Percentiles rank a stretch among this genome's conserved stretches.
These are phyloP conservation scores for Viola pubescens DNA, from an alignment of 441 rosid genomes.

Conservation along the genomic window DNA sequence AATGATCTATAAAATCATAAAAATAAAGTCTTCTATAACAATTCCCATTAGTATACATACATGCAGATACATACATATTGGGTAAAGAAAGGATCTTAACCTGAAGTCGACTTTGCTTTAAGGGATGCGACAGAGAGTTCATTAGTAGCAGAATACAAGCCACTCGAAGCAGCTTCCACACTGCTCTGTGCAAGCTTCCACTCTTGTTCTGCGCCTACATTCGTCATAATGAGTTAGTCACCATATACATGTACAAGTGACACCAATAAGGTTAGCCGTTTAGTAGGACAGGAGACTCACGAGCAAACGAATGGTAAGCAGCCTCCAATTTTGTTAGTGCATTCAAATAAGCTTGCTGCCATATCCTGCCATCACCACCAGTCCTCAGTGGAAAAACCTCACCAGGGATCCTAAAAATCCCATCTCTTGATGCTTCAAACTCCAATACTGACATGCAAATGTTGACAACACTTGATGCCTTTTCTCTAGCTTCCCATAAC, in stretches of 20 bases:
- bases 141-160: constrained; percentile 67
- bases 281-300: constrained; percentile 39
- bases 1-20: too few relatives aligned
- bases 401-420: constrained; percentile 57
- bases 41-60: too few relatives aligned
- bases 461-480: constrained; percentile 66
- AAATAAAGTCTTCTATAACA: too few relatives aligned
- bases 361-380: constrained; percentile 52
- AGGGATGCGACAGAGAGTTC: constrained; percentile 72
- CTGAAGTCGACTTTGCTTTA: constrained; percentile 92
- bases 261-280: constrained; percentile 11
- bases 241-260: constrained; percentile 5
- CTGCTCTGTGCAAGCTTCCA: constrained; percentile 82
- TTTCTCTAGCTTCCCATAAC: constrained; percentile 79
- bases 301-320: constrained; percentile 70
- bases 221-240: constrained; percentile 12
- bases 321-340: constrained; percentile 69
- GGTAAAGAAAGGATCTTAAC: constrained; percentile 32
- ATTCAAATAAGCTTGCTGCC: constrained; percentile 78
- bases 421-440: constrained; percentile 94
- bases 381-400: constrained; percentile 41
- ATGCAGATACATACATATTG: too few relatives aligned
- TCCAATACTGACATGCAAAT: constrained; percentile 76
- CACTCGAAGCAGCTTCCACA: constrained; percentile 80
- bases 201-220: constrained; percentile 74